phyloP scores from a whole-genome alignment of 202 grass and related monocot genomes.

The Brachypodium distachyon region DNA sequence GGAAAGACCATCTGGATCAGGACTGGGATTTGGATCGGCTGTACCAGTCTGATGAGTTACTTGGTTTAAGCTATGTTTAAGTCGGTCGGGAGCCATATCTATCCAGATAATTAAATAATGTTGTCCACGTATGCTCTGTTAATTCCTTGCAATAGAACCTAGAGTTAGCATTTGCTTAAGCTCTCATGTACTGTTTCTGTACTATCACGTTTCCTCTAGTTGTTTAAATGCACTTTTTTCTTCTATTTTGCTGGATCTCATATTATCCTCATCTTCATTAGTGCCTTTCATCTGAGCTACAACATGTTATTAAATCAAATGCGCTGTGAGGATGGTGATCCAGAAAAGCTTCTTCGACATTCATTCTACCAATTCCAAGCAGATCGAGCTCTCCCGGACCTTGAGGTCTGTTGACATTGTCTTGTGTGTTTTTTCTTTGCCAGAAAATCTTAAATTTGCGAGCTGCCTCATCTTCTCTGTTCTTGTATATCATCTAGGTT shows the following conservation, averaged over 20 bases:
- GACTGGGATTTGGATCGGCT: background rate
- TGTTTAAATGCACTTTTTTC: background rate
- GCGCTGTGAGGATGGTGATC: conserved; percentile 91
- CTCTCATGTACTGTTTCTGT: background rate
- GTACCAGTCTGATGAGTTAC: background rate
- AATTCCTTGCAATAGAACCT: background rate
- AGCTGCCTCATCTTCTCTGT: background rate
- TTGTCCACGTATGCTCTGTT: background rate
- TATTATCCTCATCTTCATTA: conserved; percentile 33
- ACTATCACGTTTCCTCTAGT: background rate
- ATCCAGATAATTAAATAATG: background rate
- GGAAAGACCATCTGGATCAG: background rate
- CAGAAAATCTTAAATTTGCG: background rate
- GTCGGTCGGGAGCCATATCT: background rate
- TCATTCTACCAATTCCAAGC: conserved; percentile 98
- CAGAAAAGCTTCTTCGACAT: conserved; percentile 89
- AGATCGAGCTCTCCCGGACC: conserved; percentile 80
- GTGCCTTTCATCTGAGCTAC: conserved; percentile 97
- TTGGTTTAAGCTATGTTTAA: background rate
- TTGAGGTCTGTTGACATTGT: conserved; percentile 56
- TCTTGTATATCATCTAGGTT: background rate
- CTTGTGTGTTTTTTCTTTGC: background rate
- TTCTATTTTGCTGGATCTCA: background rate
- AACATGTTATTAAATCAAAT: conserved; percentile 99
- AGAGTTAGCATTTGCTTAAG: background rate